Evolutionary conservation across 2,329 filamentous ascomycete genomes (phyloP).

Genomic region (Colletotrichum spaethianum): DNA sequence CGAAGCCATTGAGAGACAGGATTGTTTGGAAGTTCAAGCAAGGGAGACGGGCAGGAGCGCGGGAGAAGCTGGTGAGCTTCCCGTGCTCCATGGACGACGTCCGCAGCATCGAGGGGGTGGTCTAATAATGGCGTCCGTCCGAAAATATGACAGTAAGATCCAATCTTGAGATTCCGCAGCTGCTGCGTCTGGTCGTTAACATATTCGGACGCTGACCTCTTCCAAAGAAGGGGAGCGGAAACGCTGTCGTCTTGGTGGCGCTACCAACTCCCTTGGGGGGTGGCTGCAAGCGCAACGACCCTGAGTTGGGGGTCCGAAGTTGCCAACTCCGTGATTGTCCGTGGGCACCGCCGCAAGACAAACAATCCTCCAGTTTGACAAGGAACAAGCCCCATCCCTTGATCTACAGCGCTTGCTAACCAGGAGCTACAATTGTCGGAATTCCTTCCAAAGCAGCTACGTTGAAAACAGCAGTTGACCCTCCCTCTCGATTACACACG

Average conservation of each 20-base stretch:
- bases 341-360: conserved; percentile 27
- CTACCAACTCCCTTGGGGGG: not conserved
- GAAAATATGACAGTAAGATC: not conserved
- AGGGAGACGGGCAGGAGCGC: not conserved
- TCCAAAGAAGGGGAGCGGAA: not conserved
- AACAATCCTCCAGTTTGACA: not conserved
- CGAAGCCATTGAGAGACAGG: not conserved
- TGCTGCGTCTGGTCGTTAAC: not conserved
- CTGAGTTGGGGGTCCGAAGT: conserved; percentile 40
- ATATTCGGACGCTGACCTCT: not conserved
- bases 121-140: not conserved
- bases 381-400: conserved; percentile 21
- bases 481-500: not conserved
- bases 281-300: conserved; percentile 26
- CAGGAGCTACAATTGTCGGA: not conserved
- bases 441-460: not conserved
- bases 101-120: not conserved
- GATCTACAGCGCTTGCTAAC: conserved; percentile 8
- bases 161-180: not conserved
- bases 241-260: conserved; percentile 23
- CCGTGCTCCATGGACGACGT: conserved; percentile 1
- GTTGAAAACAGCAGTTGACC: not conserved
- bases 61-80: not conserved
- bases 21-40: not conserved
- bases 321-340: conserved; percentile 39